Evolutionary conservation across 1,139 yeast species (phyloP), one percentile per base, ranked within the genome.

Genomic region (Hanseniaspora uvarum): DNA sequence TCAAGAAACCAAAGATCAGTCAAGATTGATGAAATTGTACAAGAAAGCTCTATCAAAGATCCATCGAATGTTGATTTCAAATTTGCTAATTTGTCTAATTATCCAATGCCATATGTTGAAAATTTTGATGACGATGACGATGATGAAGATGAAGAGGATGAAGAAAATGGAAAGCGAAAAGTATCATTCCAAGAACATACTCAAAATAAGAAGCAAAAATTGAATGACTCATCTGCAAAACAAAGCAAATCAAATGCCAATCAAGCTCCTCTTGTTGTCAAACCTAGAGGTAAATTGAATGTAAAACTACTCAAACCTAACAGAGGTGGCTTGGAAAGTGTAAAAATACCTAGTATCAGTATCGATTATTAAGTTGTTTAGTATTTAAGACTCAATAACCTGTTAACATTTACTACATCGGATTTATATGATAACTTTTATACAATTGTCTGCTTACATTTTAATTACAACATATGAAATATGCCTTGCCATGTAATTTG

Each of bases 1-100:
- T 58, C 62, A 30, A 53, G 56, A 36, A 61, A 62, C 50, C 47
- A 50, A 18, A 50, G 53, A 43, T 50, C 53, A 16, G 47, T 50
- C 10, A 50, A 43, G 16, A 50, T 50, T 50, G 53, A 50, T 50
- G 53, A 50, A 28, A 50, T 50, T 46, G 53, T 40, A n/a, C 45
- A 43, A 23, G 53, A 50, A 37, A 37, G 37, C 11, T 50, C 47
- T 5, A 50, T 50, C 28, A 43, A 50, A 28, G 53, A 50, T 28
- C 36, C 47, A 12, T 50, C 53, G n/a, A 50, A 50, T 33, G 43
- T 50, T 34, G 47, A 50, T 33, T 50, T 50, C 34, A 50, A 50
- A 18, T 38, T 50, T 41, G 53, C 53, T 0, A 41, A 50, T 23
- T 23, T 50, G 2, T 50, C 53, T 11, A 41, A 34, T 11, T 50